Percentiles rank a stretch among this genome's conserved stretches.
Conservation (phyloP, 257 asterid genomes). For the Ajuga chamaepitys region DNA sequence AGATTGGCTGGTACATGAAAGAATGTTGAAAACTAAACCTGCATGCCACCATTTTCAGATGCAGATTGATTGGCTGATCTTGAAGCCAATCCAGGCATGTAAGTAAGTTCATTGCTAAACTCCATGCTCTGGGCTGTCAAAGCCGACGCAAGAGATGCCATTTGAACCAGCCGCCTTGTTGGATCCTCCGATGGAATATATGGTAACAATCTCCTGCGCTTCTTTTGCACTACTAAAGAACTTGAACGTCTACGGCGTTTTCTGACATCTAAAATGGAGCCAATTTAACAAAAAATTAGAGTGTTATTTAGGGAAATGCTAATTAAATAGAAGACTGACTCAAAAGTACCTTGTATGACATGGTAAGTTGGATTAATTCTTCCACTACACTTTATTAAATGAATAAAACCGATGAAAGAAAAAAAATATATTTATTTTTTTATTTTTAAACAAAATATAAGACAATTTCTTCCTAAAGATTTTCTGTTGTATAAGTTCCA, state of each 20-base stretch:
- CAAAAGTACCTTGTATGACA: no score
- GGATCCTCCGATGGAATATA: constrained; percentile 49
- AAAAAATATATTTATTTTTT: no score
- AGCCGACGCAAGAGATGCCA: constrained; percentile 74
- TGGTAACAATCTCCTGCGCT: constrained; percentile 64
- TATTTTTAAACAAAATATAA: no score
- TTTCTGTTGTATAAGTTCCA: background rate
- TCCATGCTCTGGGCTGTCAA: constrained; percentile 55
- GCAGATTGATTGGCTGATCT: constrained; percentile 59
- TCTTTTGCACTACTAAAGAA: constrained; percentile 54
- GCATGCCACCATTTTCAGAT: constrained; percentile 84
- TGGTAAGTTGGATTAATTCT: no score
- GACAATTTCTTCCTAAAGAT: background rate
- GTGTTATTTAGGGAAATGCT: no score
- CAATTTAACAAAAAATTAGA: background rate
- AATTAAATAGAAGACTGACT: no score
- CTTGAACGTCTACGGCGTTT: constrained; percentile 59
- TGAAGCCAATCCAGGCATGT: constrained; percentile 65
- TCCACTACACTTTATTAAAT: no score
- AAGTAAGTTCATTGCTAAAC: constrained; percentile 69
- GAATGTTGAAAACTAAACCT: constrained; percentile 36
- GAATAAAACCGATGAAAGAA: background rate
- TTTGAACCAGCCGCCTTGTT: constrained; percentile 42
- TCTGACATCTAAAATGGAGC: constrained; percentile 36
- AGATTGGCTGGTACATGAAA: no score